Conservation (phyloP, 345 rosid species). For the Pistacia integerrima region DNA sequence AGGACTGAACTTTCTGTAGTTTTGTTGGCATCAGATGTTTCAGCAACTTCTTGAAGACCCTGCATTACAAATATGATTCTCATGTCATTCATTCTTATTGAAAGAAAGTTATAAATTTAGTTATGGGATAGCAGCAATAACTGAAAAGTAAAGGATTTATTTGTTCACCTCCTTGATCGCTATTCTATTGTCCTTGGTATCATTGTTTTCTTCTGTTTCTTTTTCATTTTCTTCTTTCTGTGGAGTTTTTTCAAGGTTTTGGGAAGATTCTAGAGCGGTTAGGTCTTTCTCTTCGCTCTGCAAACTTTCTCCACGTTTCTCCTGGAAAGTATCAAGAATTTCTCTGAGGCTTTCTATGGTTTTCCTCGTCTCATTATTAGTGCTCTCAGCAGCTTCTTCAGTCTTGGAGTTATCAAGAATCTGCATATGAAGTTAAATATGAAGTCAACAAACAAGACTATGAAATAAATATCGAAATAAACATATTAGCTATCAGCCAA, state of each 20-base stretch:
- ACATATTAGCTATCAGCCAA: background rate
- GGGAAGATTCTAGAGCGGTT: constrained; percentile 17
- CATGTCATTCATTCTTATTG: background rate
- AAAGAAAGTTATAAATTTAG: background rate
- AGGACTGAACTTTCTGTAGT: background rate
- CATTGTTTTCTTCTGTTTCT: constrained; percentile 13
- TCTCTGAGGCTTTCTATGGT: constrained; percentile 7
- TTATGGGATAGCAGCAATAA: background rate
- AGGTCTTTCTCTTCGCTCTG: constrained; percentile 1
- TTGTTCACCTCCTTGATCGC: constrained; percentile 22
- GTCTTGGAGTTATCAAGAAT: constrained; percentile 12
- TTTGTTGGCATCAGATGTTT: constrained; percentile 5
- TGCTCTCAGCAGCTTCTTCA: constrained; percentile 7
- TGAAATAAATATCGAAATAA: background rate
- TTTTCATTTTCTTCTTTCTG: background rate
- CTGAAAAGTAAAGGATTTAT: background rate
- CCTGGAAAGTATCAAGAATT: background rate
- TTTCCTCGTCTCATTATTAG: background rate
- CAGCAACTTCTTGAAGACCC: background rate
- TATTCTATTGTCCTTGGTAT: background rate
- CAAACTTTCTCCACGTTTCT: constrained; percentile 13
- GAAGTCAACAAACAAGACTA: constrained; percentile 1
- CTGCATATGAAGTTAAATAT: constrained; percentile 15
- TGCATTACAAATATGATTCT: background rate
- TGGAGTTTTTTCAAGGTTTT: constrained; percentile 3